Percentiles rank a stretch among this genome's conserved stretches.
phyloP scores from a whole-genome alignment of 2,329 filamentous ascomycete species.

The Nakataea oryzae region DNA sequence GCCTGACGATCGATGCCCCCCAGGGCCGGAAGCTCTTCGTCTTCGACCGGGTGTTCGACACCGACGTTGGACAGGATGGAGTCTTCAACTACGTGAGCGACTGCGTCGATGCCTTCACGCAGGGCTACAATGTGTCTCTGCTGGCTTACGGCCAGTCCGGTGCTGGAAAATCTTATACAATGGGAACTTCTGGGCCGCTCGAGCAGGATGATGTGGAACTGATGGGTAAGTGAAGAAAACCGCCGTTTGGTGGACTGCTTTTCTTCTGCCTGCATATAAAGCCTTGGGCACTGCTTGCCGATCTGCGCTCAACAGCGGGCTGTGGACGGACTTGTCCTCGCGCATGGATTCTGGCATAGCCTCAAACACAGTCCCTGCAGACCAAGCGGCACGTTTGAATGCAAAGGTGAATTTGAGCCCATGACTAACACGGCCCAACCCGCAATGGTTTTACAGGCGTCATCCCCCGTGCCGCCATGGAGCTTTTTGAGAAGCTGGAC shows the following conservation, averaged over 20 bases:
- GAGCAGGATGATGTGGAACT: conserved; percentile 61
- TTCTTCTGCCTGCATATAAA: too few relatives aligned
- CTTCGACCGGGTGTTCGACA: conserved; percentile 87
- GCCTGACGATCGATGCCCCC: conserved; percentile 76
- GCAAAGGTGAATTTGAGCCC: neutral
- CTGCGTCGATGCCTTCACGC: conserved; percentile 79
- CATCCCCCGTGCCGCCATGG: conserved; percentile 81
- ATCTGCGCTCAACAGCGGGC: too few relatives aligned
- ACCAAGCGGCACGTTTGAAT: too few relatives aligned
- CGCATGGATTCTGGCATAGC: too few relatives aligned
- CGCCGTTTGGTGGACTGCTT: too few relatives aligned
- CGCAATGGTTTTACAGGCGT: conserved; percentile 50
- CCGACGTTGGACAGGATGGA: conserved; percentile 75
- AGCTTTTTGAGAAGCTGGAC: conserved; percentile 81
- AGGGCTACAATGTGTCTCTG: conserved; percentile 97
- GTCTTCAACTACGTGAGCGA: conserved; percentile 92
- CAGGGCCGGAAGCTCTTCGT: conserved; percentile 93
- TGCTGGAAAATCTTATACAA: conserved; percentile 95
- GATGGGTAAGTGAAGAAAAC: conserved; percentile 56
- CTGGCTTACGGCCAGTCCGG: conserved; percentile 96
- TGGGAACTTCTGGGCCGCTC: conserved; percentile 83
- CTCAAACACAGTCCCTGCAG: too few relatives aligned
- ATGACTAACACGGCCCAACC: neutral
- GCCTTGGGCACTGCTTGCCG: too few relatives aligned
- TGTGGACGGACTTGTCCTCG: too few relatives aligned